Evolutionary conservation across 1,284 basidiomycete genomes (phyloP), one percentile per base, ranked within the genome.

Genomic region (Trametes pubescens): DNA sequence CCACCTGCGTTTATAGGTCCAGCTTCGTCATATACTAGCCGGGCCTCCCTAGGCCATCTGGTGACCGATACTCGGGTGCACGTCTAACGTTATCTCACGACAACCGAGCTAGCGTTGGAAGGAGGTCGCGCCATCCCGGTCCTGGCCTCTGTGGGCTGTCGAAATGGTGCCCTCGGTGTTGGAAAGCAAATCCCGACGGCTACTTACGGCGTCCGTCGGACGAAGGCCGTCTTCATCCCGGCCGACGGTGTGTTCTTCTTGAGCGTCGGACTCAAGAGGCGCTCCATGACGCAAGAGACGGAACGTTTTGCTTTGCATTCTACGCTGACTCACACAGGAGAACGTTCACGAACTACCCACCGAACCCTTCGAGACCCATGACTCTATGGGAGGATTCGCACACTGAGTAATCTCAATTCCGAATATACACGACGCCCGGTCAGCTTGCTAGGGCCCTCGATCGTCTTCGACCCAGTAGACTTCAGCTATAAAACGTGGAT

Each of bases 241-340:
- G 51, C 60, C 60, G 60, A 61, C 40, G 53, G 3, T 21, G 46
- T 26, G 47, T 61, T 61, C 60, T 61, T 48, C 53, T 48, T 21
- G 18, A 40, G 47, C 56, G 51, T 59, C 52, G 62, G 56, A 18
- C 54, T 40, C 24, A 37, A 16, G 32, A 37, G 29, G 43, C 54
- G 40, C 37, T 7, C 51, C 47, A 66, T 66, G 65, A 66, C 65
- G 65, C 65, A 66, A 64, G 21, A 35, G 34, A 47, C 58, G 44
- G 43, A 32, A 46, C 43, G 29, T 18, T 34, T 24, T 54, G 38
- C 34, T 32, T 24, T 53, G 52, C 46, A 37, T 43, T 58, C 44
- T 40, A 43, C 48, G 59, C 56, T 59, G 59, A 66, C 65, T 51
- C 59, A 56, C 29, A 14, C 47, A 26, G 22, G 22, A 53, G 58